phyloP scores from a whole-genome alignment of 306 rosid genomes.

The Betula pendula region DNA sequence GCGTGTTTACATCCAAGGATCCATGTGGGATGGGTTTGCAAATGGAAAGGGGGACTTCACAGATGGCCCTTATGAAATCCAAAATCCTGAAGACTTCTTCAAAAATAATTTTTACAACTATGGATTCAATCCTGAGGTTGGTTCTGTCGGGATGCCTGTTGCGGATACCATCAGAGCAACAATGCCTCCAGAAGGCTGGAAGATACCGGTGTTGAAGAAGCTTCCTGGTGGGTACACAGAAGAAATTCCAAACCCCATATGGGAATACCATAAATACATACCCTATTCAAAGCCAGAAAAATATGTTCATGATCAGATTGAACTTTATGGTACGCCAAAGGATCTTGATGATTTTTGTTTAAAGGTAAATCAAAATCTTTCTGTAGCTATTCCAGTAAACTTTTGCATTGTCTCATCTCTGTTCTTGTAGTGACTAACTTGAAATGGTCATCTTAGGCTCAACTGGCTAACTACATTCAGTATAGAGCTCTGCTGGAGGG shows the following conservation, averaged over 20 bases:
- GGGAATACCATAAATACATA: constrained; percentile 93
- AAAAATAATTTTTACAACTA: constrained; percentile 52
- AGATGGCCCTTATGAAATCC: constrained; percentile 96
- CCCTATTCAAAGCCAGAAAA: constrained; percentile 82
- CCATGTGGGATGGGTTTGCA: constrained; percentile 97
- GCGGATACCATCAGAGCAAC: constrained; percentile 93
- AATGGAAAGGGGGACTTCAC: constrained; percentile 78
- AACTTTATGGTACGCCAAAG: constrained; percentile 69
- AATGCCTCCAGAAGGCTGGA: constrained; percentile 90
- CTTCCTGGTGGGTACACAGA: constrained; percentile 60
- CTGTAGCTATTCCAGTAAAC: constrained; percentile 17
- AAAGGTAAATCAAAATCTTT: constrained; percentile 51
- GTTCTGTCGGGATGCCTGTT: constrained; percentile 87
- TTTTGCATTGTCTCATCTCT: constrained; percentile 10
- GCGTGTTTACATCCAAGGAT: constrained; percentile 78
- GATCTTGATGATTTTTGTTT: constrained; percentile 93
- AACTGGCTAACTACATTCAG: constrained; percentile 86
- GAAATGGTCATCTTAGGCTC: constrained; percentile 61
- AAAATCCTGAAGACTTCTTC: constrained; percentile 84
- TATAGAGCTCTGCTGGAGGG: constrained; percentile 93
- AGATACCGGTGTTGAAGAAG: constrained; percentile 75
- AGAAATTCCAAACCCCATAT: constrained; percentile 90
- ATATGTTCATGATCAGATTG: constrained; percentile 78
- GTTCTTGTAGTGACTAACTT: constrained; percentile 22
- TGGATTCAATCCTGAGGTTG: constrained; percentile 98